phyloP scores from a whole-genome alignment of 1,284 basidiomycete genomes.

The Cryptococcus sp. region DNA sequence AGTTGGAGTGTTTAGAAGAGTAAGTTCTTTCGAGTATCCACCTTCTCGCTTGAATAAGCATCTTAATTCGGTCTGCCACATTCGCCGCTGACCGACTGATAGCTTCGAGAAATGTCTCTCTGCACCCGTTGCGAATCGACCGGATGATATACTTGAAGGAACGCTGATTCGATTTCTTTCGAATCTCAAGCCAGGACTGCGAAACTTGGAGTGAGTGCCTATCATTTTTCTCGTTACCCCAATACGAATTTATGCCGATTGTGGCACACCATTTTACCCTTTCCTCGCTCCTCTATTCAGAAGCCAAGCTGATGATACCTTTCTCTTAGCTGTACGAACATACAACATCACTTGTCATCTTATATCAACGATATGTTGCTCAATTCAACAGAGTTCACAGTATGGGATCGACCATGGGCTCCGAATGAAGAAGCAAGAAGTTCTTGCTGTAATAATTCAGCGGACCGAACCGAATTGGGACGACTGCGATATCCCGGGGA shows the following conservation, averaged over 20 bases:
- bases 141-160: conserved; percentile 43
- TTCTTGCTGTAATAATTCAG: conserved; percentile 27
- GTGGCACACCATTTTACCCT: background rate
- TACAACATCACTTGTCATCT: conserved; percentile 34
- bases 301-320: background rate
- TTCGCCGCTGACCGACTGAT: background rate
- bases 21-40: conserved; percentile 15
- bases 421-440: conserved; percentile 37
- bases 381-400: conserved; percentile 36
- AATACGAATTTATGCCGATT: background rate
- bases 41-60: background rate
- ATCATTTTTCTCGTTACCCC: background rate
- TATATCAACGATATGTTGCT: conserved; percentile 35
- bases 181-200: conserved; percentile 33
- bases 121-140: conserved; percentile 38
- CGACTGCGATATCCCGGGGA: conserved; percentile 32
- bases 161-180: conserved; percentile 35
- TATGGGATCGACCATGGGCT: conserved; percentile 42
- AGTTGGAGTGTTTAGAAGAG: conserved; percentile 37
- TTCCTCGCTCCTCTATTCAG: background rate
- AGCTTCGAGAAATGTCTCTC: conserved; percentile 37
- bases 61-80: conserved; percentile 9
- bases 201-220: conserved; percentile 29
- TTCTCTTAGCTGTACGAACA: conserved; percentile 30
- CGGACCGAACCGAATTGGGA: conserved; percentile 25